Evolutionary conservation across 495 filamentous ascomycete species (phyloP).

Genomic region (Aspergillus taichungensis): DNA sequence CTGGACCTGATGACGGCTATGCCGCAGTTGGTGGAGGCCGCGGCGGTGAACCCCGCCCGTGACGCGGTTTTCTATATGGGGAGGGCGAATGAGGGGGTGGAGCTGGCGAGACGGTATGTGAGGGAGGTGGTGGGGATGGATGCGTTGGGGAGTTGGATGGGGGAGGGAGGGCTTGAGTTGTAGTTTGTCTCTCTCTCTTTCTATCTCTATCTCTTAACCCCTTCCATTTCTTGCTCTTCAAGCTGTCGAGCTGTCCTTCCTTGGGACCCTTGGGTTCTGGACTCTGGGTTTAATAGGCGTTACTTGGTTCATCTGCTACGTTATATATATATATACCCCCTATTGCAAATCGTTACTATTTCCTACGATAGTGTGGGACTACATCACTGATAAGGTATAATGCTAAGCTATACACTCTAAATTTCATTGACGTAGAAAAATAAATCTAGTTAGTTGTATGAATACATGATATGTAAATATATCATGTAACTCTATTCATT

Average conservation of each 20-base stretch:
- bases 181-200: not conserved
- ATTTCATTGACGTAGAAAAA: too few species aligned
- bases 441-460: too few species aligned
- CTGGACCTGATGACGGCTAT: conserved; percentile 27
- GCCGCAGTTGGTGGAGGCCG: conserved; percentile 17
- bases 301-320: not conserved
- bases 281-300: too few species aligned
- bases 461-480: too few species aligned
- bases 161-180: conserved; percentile 13
- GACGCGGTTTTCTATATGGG: conserved; percentile 23
- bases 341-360: too few species aligned
- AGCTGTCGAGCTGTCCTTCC: too few species aligned
- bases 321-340: not conserved
- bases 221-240: not conserved
- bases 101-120: conserved; percentile 19
- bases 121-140: conserved; percentile 19
- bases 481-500: too few species aligned
- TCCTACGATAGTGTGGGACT: too few species aligned
- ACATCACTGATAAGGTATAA: too few species aligned
- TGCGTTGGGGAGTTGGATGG: conserved; percentile 16
- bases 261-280: too few species aligned
- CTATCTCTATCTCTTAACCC: not conserved
- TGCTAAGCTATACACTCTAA: too few species aligned
- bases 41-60: not conserved
- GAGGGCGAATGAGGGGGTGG: conserved; percentile 12